A percentile compares a stretch with the other conserved stretches of the same genome.
phyloP scores from a whole-genome alignment of 23 red algal species.

The Gracilaria caudata region DNA sequence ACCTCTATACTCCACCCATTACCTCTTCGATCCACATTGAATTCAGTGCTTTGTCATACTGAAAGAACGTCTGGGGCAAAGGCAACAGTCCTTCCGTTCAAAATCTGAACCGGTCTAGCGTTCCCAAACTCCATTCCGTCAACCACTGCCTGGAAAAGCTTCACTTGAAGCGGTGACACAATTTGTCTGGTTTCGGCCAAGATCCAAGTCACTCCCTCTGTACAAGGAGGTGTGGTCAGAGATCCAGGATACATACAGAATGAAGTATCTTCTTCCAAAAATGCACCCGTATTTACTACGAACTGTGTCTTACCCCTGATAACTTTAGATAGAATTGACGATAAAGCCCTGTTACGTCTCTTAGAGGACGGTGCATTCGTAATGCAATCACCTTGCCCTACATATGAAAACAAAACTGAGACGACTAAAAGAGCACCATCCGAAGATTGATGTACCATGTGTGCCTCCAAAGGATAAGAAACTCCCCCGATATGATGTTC shows the following conservation, averaged over 20 bases:
- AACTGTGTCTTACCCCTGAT: not conserved
- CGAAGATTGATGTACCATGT: conserved; percentile 46
- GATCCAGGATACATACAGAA: conserved; percentile 41
- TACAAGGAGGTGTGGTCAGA: conserved; percentile 72
- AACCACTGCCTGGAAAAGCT: not conserved
- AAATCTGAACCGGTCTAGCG: conserved; percentile 5
- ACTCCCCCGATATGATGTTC: conserved; percentile 46
- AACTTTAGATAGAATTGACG: not conserved
- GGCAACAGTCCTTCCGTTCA: conserved; percentile 5
- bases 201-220: conserved; percentile 70
- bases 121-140: not conserved
- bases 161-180: not conserved
- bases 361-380: not conserved
- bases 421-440: conserved; percentile 41
- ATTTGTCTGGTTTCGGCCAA: not conserved
- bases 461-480: conserved; percentile 40
- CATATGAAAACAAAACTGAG: conserved; percentile 17
- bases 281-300: not conserved
- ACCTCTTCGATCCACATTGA: not conserved
- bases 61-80: not conserved
- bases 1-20: too few species aligned
- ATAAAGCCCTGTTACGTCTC: not conserved
- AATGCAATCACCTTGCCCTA: not conserved
- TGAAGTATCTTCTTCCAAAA: not conserved
- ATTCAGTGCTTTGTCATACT: not conserved